These are phyloP conservation scores for Candida xyloterini DNA, from an alignment of 805 yeast species.

Conservation along the genomic window DNA sequence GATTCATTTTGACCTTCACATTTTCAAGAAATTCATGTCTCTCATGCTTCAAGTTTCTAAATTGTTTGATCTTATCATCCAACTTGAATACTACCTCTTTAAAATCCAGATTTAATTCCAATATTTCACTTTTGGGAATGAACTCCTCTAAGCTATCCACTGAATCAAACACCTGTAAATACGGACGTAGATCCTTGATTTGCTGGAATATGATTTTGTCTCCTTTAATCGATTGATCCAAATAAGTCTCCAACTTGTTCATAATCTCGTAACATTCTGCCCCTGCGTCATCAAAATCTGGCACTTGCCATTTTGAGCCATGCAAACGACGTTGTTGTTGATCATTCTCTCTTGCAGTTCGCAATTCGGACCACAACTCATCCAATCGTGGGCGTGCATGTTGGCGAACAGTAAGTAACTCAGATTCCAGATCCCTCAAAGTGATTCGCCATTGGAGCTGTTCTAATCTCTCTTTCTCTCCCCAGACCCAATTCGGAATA, in stretches of 20 bases:
- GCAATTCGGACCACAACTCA: slow-evolving; percentile 45
- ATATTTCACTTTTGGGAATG: slow-evolving; percentile 41
- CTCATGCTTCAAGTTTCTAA: slow-evolving; percentile 32
- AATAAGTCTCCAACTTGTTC: slow-evolving; percentile 43
- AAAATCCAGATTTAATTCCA: slow-evolving; percentile 34
- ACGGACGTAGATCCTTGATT: slow-evolving; percentile 46
- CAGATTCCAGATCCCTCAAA: slow-evolving; percentile 42
- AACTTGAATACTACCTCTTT: slow-evolving; percentile 35
- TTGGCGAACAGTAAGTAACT: slow-evolving; percentile 41
- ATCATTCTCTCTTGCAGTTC: slow-evolving; percentile 56
- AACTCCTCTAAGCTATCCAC: slow-evolving; percentile 31
- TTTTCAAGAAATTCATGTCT: slow-evolving; percentile 41
- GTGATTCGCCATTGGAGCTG: slow-evolving; percentile 49
- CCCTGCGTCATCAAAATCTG: slow-evolving; percentile 44
- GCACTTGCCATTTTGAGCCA: slow-evolving; percentile 58
- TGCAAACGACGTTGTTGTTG: slow-evolving; percentile 44
- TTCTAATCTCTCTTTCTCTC: slow-evolving; percentile 52
- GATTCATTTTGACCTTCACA: slow-evolving; percentile 43
- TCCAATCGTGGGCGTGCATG: slow-evolving; percentile 42
- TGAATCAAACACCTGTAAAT: slow-evolving; percentile 38
- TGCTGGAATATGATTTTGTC: slow-evolving; percentile 52
- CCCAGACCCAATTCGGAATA: slow-evolving; percentile 55
- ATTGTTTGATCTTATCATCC: slow-evolving; percentile 32
- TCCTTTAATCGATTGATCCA: slow-evolving; percentile 57
- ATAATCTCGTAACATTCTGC: slow-evolving; percentile 39